Evolutionary conservation across 2,329 filamentous ascomycete species (phyloP), one percentile per base, ranked within the genome.

Genomic region (Aphanocladium album): DNA sequence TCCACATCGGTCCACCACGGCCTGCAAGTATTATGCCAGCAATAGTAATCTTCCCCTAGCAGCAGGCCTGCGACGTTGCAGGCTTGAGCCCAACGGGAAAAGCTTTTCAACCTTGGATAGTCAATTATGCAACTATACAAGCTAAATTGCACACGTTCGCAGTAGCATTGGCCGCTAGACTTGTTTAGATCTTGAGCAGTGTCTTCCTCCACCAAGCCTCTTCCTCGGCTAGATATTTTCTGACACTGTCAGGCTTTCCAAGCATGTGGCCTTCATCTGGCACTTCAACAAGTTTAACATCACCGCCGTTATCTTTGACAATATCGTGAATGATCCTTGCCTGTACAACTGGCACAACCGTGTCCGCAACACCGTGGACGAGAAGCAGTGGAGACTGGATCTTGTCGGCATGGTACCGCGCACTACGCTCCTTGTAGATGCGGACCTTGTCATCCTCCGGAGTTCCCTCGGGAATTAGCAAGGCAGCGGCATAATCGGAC

Each of bases 311-410:
- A 11, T 68, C 65, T 56, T 69, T 69, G 23, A 84, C 72, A n/a
- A 75, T 74, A 45, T 71, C 69, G 11, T 80, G 77, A 69, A 88
- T 82, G 57, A 80, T 75, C 35, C 76, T 71, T 2, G 81, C 81
- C 67, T 88, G 85, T 17, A 77, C 74, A n/a, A 82, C 68, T 0
- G 84, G 84, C 17, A 87, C 85, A 1, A 87, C 78, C 45, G 78
- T 79, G 65, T 88, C 85, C 4, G 72, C 72, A 2, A 75, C 76
- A 0, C 84, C 85, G 23, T 86, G 81, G 5, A 87, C 64, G n/a
- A 88, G 69, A 39, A 86, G 68, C 23, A 87, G 66, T 1, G 82
- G 81, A 2, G 78, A 71, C 43, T 70, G 72, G 58, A 84, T 82
- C 57, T 74, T 73, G n/a, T 76, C 72, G 0, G 77, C 80, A 56